Evolutionary conservation across 129 eudicot genomes (phyloP).

Genomic region (Escallonia rubra): DNA sequence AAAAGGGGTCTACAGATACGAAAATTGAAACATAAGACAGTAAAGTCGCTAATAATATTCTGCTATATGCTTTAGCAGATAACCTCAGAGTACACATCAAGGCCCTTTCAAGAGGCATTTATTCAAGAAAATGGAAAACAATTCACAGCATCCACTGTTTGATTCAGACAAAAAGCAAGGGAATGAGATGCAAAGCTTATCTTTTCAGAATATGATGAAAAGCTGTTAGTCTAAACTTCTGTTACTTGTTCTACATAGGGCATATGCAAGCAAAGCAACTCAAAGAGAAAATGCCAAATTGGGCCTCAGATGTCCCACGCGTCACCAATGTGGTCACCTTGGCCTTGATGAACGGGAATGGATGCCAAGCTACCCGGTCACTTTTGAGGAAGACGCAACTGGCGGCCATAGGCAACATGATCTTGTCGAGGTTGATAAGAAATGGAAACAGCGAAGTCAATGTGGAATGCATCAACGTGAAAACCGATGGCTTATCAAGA

Average conservation of each 20-base stretch:
- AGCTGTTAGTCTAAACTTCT: neutral
- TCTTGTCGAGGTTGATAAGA: too few species aligned
- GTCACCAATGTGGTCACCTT: neutral
- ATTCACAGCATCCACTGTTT: neutral
- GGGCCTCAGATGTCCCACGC: constrained; percentile 6
- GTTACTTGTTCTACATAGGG: neutral
- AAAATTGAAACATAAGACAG: too few species aligned
- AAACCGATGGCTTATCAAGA: too few species aligned
- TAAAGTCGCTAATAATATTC: too few species aligned
- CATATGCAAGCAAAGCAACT: constrained; percentile 2
- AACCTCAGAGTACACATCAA: too few species aligned
- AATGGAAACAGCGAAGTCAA: too few species aligned
- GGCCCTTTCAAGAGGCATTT: too few species aligned
- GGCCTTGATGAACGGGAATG: constrained; percentile 9
- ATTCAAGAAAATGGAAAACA: too few species aligned
- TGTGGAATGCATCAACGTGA: too few species aligned
- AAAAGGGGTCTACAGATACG: too few species aligned
- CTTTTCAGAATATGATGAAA: neutral
- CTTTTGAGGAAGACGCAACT: constrained; percentile 3
- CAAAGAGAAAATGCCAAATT: constrained; percentile 5
- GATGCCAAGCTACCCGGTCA: constrained; percentile 17
- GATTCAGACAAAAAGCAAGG: constrained; percentile 9
- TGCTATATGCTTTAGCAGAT: too few species aligned
- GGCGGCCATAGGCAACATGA: neutral
- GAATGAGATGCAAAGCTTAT: constrained; percentile 24